Evolutionary conservation across 805 yeast genomes (phyloP).

Genomic region (Lachancea dasiensis): DNA sequence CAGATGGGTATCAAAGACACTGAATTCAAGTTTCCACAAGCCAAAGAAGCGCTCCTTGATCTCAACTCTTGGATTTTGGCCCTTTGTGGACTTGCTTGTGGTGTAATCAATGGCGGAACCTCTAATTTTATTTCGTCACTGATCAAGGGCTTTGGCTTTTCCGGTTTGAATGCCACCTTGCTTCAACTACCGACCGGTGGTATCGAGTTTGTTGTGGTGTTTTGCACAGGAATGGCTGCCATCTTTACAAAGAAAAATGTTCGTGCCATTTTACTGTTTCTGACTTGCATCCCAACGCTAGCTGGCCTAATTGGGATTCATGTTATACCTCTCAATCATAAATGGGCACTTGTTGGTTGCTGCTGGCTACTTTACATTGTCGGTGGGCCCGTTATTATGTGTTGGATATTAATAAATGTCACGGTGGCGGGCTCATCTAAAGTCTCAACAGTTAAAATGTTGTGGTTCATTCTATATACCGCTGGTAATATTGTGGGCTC

Average conservation of each 20-base stretch:
- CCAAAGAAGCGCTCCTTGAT: slow-evolving; percentile 14
- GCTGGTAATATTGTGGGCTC: slow-evolving; percentile 19
- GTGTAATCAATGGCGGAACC: slow-evolving; percentile 18
- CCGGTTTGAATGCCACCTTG: slow-evolving; percentile 19
- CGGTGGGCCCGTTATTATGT: slow-evolving; percentile 21
- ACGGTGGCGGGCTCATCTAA: slow-evolving; percentile 20
- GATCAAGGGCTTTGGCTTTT: slow-evolving; percentile 20
- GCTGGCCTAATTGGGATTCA: slow-evolving; percentile 19
- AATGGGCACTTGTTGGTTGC: slow-evolving; percentile 20
- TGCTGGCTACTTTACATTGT: slow-evolving; percentile 19
- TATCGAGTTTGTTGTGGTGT: slow-evolving; percentile 18
- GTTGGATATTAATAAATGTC: slow-evolving; percentile 18
- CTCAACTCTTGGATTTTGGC: slow-evolving; percentile 15
- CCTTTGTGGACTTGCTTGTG: slow-evolving; percentile 17
- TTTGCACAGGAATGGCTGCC: slow-evolving; percentile 17
- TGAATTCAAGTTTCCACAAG: slow-evolving; percentile 13
- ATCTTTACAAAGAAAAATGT: slow-evolving; percentile 15
- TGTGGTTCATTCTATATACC: slow-evolving; percentile 19
- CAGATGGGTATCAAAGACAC: slow-evolving; percentile 21
- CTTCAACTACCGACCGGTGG: slow-evolving; percentile 20
- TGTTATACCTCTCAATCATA: slow-evolving; percentile 15
- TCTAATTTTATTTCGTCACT: slow-evolving; percentile 19
- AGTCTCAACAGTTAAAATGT: slow-evolving; percentile 14
- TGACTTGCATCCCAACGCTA: slow-evolving; percentile 17
- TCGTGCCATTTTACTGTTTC: slow-evolving; percentile 13